Base-by-base conservation (phyloP, 345 rosid species). In the Litchi chinensis region DNA sequence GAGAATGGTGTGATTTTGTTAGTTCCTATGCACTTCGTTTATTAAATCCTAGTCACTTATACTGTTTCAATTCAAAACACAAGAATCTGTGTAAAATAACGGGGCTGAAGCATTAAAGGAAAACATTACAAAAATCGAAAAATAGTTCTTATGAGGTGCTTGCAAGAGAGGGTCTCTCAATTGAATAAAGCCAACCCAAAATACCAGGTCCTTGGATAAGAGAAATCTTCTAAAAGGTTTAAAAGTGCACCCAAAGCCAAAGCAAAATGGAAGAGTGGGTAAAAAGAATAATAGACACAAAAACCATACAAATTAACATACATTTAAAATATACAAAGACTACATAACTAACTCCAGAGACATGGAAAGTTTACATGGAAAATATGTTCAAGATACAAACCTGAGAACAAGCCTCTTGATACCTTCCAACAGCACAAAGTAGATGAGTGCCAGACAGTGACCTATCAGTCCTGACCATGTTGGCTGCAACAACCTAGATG, bases 401-500 rank as follows among this genome's bases (percentile, higher is more conserved):
- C 98, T 95, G 99, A 70, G 99, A 95, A 90, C 99, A 95, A 79
- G 99, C 98, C 86, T 95, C 99, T 79, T 92, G 99, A 85, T 95
- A 86, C 81, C 97, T 92, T 80, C 99, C 99, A 74, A 95, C 99
- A 18, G 98, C 98, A 81, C 99, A 93, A 37, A 93, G 91, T 81
- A 95, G 98, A 89, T 95, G 99, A 71, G 88, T 95, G 80, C 95
- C 99, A 68, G 97, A 87, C 68, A 93, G 85, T 64, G 98, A 95
- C 79, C 90, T 87, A 83, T 93, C 98, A 50, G 96, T 92, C 85
- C 91, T 83, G 54, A 95, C 99, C 98, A 94, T 93, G 86, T 95
- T 95, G 80, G 99, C 99, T 57, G 99, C 99, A 79, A 93, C 94
- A 73, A 95, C 99, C 99, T 95, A 80, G 68, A 73, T 37, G 79